These are phyloP conservation scores for Sphaerulina populicola DNA, from an alignment of 2,329 filamentous ascomycete species.

Conservation along the genomic window DNA sequence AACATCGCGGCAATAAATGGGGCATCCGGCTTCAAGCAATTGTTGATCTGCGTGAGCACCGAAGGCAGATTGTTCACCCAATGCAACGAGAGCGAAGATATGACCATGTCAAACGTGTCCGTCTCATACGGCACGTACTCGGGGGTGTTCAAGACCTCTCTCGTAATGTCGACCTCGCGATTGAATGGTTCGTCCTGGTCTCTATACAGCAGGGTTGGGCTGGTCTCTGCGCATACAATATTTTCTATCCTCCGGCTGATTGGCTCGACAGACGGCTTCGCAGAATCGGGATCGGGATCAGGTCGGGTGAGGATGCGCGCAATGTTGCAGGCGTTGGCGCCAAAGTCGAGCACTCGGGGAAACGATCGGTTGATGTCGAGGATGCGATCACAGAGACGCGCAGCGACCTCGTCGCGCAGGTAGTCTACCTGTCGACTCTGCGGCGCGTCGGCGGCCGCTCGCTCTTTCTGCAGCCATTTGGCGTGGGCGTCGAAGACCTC, in stretches of 20 bases:
- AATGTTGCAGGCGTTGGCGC: conserved; percentile 92
- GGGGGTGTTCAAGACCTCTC: conserved; percentile 65
- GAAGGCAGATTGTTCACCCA: conserved; percentile 97
- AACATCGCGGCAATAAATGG: conserved; percentile 96
- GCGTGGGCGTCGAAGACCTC: conserved; percentile 84
- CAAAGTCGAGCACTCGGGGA: conserved; percentile 76
- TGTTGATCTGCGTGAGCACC: conserved; percentile 74
- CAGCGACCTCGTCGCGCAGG: conserved; percentile 83
- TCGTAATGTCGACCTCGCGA: conserved; percentile 59
- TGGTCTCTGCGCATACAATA: conserved; percentile 75
- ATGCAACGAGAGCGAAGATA: conserved; percentile 83
- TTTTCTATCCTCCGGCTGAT: conserved; percentile 63
- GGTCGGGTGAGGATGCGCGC: conserved; percentile 63
- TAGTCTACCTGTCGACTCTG: conserved; percentile 79
- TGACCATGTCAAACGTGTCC: conserved; percentile 75
- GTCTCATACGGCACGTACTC: conserved; percentile 68
- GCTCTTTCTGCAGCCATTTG: conserved; percentile 88
- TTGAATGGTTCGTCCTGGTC: conserved; percentile 71
- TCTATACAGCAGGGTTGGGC: conserved; percentile 66
- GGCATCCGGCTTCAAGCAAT: conserved; percentile 75
- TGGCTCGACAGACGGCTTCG: conserved; percentile 54
- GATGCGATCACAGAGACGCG: conserved; percentile 73
- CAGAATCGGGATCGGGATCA: conserved; percentile 57
- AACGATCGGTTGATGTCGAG: conserved; percentile 90
- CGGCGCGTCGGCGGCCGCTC: conserved; percentile 63